Evolutionary conservation across 257 asterid species (phyloP), one percentile per base, ranked within the genome.

Genomic region (Forsythia viridissima): DNA sequence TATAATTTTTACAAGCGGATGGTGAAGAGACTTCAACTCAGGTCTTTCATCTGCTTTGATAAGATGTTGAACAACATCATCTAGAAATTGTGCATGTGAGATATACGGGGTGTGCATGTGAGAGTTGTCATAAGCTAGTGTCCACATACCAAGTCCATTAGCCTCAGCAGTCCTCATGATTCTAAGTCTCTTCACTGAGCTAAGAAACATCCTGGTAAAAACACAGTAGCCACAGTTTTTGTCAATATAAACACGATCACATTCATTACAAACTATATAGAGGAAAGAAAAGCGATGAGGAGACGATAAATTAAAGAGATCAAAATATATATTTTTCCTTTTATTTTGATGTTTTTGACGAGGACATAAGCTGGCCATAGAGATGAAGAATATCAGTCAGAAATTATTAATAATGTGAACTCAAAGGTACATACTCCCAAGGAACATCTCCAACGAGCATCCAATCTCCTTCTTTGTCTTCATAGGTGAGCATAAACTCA

Each of bases 401-500:
- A 66, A 59, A 6, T 51, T 34, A n/a, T 2, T 65, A 1, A 68
- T 3, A 1, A 72, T 36, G 73, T 40, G 77, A 38, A 43, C 48
- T 59, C 40, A 24, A 63, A 72, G 77, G 79, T 48, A 82, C 97
- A 36, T 93, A 93, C 98, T 88, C 93, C 96, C 97, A 93, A 61
- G 98, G 98, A 81, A 92, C 97, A 72, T 93, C 97, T 79, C 97
- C 98, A 71, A 92, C 97, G 68, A 93, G 96, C 98, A 93, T 92
- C 98, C 97, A 90, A 38, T 93, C 98, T 73, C 96, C 96, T 0
- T 93, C 98, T 86, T 86, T 93, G 85, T 93, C 98, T 80, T 92
- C 98, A 80, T 93, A 92, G 68, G 98, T 93, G 76, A 92, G 93
- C 80, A 91, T 93, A 79, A 86, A 94, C 39, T 87, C 93, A 48